Evolutionary conservation across 1,284 basidiomycete species (phyloP), one percentile per base, ranked within the genome.

Genomic region (Schizopora paradoxa): DNA sequence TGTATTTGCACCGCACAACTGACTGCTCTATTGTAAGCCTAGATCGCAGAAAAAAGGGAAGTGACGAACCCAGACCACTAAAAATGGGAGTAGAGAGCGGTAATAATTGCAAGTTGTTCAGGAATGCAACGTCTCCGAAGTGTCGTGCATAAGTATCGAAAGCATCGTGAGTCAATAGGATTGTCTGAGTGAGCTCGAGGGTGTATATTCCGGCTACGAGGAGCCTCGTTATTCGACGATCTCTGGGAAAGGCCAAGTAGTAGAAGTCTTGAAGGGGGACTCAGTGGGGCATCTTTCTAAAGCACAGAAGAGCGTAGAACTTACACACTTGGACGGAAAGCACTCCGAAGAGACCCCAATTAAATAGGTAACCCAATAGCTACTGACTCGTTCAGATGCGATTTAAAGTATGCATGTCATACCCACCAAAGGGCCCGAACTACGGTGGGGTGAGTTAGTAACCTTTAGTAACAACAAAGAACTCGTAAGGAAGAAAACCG

Each of bases 211-310:
- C 36, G 32, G 55, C 54, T 2, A 61, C 57, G 5, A 63, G 28
- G 13, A 34, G 19, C 40, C 57, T 56, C 38, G 47, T 53, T 1
- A 18, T 6, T 6, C 32, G 19, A 13, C 43, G 43, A 27, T 63
- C 61, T 18, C 54, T 52, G 8, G 55, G 54, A 32, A 60, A 62
- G 2, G 56, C 54, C 16, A 55, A 36, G 26, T 55, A 58, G 41
- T 62, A 62, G 19, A 57, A 29, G 33, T 59, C 61, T 59, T 10
- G 5, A n/a, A 23, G 5, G 6, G 7, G n/a, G n/a, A 14, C n/a
- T 4, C 25, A 27, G 31, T 14, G 18, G 31, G 16, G n/a, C 6
- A 6, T 6, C 19, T 14, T 35, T n/a, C 7, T 7, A 6, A 6
- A 16, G 33, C 3, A 5, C 22, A 23, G 5, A 6, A 41, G n/a